Evolutionary conservation across 306 rosid species (phyloP).

Genomic region (Pyrus bretschneideri): DNA sequence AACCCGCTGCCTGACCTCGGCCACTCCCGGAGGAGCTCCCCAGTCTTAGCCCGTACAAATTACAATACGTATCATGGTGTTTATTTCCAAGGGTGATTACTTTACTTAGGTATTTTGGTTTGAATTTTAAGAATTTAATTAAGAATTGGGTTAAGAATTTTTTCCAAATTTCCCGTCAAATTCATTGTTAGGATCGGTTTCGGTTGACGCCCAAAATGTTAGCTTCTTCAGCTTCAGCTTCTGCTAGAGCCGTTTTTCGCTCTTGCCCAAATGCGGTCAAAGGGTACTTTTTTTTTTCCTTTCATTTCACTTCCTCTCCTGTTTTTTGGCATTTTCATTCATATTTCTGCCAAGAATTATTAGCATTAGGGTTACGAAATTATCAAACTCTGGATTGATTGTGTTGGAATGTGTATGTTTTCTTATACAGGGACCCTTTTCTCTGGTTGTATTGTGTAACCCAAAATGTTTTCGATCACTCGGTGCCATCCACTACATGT

Average conservation of each 20-base stretch:
- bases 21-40: too few species aligned
- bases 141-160: too few species aligned
- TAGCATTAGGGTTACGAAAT: background rate
- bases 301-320: background rate
- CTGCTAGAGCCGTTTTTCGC: background rate
- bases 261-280: background rate
- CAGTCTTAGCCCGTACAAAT: too few species aligned
- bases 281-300: background rate
- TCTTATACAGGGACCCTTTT: slow-evolving; percentile 42
- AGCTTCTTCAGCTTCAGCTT: background rate
- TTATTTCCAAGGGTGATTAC: too few species aligned
- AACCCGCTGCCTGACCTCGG: too few species aligned
- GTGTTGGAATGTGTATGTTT: slow-evolving; percentile 1
- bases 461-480: slow-evolving; percentile 27
- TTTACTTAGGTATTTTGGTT: too few species aligned
- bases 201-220: too few species aligned
- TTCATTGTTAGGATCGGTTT: too few species aligned
- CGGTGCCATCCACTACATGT: slow-evolving; percentile 21
- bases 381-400: background rate
- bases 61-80: too few species aligned
- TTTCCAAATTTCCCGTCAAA: too few species aligned
- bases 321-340: background rate
- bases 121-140: too few species aligned
- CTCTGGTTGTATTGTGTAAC: slow-evolving; percentile 19
- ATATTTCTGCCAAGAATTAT: background rate